Conservation (phyloP, 768 basidiomycete species). For the Clitopilus passeckerianus region DNA sequence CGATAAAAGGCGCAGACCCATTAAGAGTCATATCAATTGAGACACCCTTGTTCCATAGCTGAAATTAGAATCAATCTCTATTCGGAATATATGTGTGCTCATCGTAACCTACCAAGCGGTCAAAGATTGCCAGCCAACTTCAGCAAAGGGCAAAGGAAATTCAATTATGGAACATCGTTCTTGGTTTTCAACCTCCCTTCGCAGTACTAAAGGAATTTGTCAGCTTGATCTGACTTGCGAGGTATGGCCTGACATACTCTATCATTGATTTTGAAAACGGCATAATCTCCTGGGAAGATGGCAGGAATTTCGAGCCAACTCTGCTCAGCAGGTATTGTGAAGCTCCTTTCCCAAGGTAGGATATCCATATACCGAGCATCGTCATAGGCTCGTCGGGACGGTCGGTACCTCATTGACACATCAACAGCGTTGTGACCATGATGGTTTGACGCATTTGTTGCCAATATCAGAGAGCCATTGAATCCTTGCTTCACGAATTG, state of each 20-base stretch:
- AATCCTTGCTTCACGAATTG: constrained; percentile 63
- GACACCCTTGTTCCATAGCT: constrained; percentile 89
- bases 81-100: no score
- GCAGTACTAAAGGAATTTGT: constrained; percentile 44
- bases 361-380: constrained; percentile 1
- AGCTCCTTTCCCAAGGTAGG: constrained; percentile 56
- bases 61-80: not conserved
- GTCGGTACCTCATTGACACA: constrained; percentile 54
- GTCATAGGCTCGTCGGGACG: constrained; percentile 18
- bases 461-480: constrained; percentile 49
- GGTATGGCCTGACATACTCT: constrained; percentile 38
- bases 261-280: constrained; percentile 61
- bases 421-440: constrained; percentile 62
- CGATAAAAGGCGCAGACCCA: constrained; percentile 81
- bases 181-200: constrained; percentile 75
- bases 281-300: constrained; percentile 69
- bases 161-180: constrained; percentile 71
- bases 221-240: no score
- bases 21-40: constrained; percentile 77
- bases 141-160: constrained; percentile 66
- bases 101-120: constrained; percentile 86
- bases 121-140: constrained; percentile 80
- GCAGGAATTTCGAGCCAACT: constrained; percentile 45
- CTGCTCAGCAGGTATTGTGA: constrained; percentile 40
- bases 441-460: constrained; percentile 42